Evolutionary conservation across 2,329 filamentous ascomycete species (phyloP).

Genomic region (Colletotrichum sp.): DNA sequence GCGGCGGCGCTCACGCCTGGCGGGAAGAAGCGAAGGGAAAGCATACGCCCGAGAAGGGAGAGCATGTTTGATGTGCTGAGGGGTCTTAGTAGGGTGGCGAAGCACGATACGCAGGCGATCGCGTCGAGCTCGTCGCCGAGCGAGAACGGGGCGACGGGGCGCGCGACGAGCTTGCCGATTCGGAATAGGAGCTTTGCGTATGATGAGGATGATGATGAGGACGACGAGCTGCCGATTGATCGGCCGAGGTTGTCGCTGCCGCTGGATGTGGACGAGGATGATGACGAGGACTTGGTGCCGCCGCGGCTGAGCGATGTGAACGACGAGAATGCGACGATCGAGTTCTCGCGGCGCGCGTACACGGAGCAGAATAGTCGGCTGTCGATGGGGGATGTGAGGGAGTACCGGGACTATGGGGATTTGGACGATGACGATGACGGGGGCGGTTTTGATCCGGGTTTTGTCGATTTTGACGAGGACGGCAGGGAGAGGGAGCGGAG

Average conservation of each 20-base stretch:
- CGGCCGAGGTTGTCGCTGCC: conserved; percentile 62
- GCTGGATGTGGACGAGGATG: conserved; percentile 45
- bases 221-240: conserved; percentile 55
- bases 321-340: conserved; percentile 61
- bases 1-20: conserved; percentile 66
- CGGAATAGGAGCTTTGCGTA: conserved; percentile 21
- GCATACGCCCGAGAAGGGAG: conserved; percentile 60
- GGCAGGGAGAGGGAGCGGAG: conserved; percentile 44
- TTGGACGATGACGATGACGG: conserved; percentile 48
- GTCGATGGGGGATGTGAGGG: conserved; percentile 61
- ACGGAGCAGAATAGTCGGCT: conserved; percentile 52
- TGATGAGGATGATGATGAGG: conserved; percentile 30
- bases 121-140: conserved; percentile 53
- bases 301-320: conserved; percentile 61
- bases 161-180: conserved; percentile 23
- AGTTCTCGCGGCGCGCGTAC: conserved; percentile 59
- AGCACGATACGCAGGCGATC: conserved; percentile 50
- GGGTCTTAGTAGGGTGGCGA: conserved; percentile 59
- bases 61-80: conserved; percentile 60
- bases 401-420: conserved; percentile 46
- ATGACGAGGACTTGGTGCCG: conserved; percentile 55
- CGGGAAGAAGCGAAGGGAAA: conserved; percentile 58
- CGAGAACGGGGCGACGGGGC: conserved; percentile 13
- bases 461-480: conserved; percentile 30
- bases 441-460: conserved; percentile 55